These are phyloP conservation scores for Pichia californica DNA, from an alignment of 805 yeast species.

Conservation along the genomic window DNA sequence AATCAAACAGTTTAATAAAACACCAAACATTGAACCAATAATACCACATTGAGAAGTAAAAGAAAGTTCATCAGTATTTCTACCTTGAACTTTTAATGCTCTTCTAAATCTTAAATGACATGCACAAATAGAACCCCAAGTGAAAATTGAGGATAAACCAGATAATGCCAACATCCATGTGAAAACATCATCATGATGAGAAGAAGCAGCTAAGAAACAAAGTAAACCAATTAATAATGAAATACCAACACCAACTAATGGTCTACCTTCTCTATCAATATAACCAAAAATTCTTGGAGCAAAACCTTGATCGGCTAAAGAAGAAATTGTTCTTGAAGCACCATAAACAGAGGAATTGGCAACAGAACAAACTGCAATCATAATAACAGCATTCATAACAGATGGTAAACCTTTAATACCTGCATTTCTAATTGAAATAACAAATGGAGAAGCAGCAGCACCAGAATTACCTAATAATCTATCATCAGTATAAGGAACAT, in stretches of 20 bases:
- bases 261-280: conserved; percentile 72
- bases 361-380: conserved; percentile 65
- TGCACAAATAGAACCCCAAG: conserved; percentile 69
- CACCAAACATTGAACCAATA: conserved; percentile 57
- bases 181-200: conserved; percentile 49
- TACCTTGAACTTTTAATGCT: conserved; percentile 58
- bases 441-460: conserved; percentile 59
- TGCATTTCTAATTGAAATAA: conserved; percentile 56
- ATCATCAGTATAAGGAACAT: conserved; percentile 52
- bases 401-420: conserved; percentile 60
- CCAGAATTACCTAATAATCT: conserved; percentile 42
- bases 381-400: conserved; percentile 64
- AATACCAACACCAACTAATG: conserved; percentile 56
- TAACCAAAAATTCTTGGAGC: conserved; percentile 58
- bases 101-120: conserved; percentile 64
- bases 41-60: conserved; percentile 62
- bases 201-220: conserved; percentile 56
- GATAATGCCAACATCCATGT: conserved; percentile 71
- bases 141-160: conserved; percentile 65
- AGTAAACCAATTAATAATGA: conserved; percentile 49
- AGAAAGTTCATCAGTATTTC: conserved; percentile 56
- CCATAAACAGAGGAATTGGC: conserved; percentile 70
- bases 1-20: conserved; percentile 48
- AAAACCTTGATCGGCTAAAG: conserved; percentile 62
- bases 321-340: conserved; percentile 62